phyloP scores from a whole-genome alignment of 2,329 filamentous ascomycete genomes.

The Cladophialophora yegresii region DNA sequence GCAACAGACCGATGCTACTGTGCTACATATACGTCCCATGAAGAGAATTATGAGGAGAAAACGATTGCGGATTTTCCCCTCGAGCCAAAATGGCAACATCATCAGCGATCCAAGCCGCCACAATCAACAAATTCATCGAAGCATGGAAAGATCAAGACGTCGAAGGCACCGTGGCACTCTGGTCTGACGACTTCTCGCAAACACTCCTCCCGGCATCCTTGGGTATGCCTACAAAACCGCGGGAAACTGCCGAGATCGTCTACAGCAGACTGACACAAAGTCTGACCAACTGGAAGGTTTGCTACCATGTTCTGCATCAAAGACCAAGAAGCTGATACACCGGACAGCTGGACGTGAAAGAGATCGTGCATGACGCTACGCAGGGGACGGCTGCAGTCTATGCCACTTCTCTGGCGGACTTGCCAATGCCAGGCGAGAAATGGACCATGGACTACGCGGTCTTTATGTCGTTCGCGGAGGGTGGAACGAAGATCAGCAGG shows the following conservation, averaged over 20 bases:
- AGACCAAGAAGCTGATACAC: neutral
- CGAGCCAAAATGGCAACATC: neutral
- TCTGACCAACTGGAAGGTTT: neutral
- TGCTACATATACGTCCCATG: no score
- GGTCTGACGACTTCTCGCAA: neutral
- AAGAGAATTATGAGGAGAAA: no score
- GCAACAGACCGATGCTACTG: no score
- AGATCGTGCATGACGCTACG: neutral
- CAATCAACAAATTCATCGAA: neutral
- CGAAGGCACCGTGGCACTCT: neutral
- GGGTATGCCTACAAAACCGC: neutral
- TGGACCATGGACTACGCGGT: neutral
- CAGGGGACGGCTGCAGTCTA: neutral
- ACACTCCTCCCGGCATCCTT: neutral
- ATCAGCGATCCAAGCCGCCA: neutral
- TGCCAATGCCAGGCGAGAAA: neutral
- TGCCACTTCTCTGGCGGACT: neutral
- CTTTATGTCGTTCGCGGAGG: neutral
- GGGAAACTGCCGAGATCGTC: neutral
- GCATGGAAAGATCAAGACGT: neutral
- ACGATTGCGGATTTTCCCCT: neutral
- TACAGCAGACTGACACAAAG: neutral
- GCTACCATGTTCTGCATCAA: neutral
- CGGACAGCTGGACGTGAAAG: neutral
- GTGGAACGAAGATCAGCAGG: neutral